A percentile compares a stretch with the other conserved stretches of the same genome.
Evolutionary conservation across 305 asterid genomes (phyloP).

Genomic region (Andrographis paniculata): DNA sequence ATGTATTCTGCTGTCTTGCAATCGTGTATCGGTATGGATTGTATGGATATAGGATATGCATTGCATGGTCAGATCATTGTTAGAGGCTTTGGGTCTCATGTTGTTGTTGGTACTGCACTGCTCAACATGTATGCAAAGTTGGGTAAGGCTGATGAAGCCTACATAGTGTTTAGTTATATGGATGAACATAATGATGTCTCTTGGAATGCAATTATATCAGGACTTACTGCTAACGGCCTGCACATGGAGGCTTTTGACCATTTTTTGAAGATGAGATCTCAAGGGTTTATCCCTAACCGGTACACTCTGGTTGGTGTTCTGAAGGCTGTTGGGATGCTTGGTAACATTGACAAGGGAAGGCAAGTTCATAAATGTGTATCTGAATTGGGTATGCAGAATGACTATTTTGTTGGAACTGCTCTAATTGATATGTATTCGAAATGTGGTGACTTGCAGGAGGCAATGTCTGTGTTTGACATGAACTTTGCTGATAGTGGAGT

Average conservation of each 20-base stretch:
- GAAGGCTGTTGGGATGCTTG: constrained; percentile 40
- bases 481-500: constrained; percentile 24
- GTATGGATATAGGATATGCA: constrained; percentile 29
- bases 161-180: constrained; percentile 35
- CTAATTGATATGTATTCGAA: constrained; percentile 46
- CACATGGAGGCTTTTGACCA: constrained; percentile 32
- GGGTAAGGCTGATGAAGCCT: constrained; percentile 32
- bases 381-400: constrained; percentile 30
- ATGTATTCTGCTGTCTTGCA: constrained; percentile 34
- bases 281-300: constrained; percentile 32
- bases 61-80: constrained; percentile 34
- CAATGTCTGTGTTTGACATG: constrained; percentile 29
- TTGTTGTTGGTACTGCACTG: constrained; percentile 41
- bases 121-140: constrained; percentile 42
- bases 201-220: constrained; percentile 56
- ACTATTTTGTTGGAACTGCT: constrained; percentile 39
- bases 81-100: constrained; percentile 35
- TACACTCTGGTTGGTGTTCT: constrained; percentile 36
- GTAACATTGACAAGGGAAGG: constrained; percentile 32
- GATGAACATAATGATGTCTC: constrained; percentile 34
- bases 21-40: constrained; percentile 31
- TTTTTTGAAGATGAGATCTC: constrained; percentile 33
- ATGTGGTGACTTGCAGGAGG: constrained; percentile 37
- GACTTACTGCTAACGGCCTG: constrained; percentile 39
- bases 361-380: constrained; percentile 29